Evolutionary conservation across 1,284 basidiomycete genomes (phyloP).

Genomic region (Trichosporon sp.): DNA sequence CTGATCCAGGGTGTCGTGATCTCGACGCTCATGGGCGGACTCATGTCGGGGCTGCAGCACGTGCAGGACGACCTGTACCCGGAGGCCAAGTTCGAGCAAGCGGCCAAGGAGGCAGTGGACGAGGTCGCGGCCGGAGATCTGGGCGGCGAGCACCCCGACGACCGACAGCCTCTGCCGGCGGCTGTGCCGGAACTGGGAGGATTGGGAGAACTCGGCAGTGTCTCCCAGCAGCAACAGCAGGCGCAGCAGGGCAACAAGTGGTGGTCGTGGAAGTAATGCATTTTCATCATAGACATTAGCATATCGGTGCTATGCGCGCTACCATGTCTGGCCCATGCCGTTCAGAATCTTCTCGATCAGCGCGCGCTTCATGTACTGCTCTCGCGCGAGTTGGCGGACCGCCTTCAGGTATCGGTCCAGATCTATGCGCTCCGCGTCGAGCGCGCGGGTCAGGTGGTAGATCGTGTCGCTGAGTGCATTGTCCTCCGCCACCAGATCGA

Average conservation of each 20-base stretch:
- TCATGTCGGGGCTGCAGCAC: slow-evolving; percentile 44
- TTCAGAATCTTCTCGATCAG: slow-evolving; percentile 81
- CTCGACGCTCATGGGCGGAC: slow-evolving; percentile 44
- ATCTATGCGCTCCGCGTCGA: slow-evolving; percentile 89
- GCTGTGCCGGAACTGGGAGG: not conserved
- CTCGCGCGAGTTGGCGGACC: slow-evolving; percentile 82
- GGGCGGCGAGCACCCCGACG: not conserved
- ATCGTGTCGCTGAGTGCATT: slow-evolving; percentile 97
- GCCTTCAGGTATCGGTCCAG: slow-evolving; percentile 88
- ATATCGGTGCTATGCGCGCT: slow-evolving; percentile 17
- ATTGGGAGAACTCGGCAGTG: not conserved
- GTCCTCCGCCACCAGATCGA: slow-evolving; percentile 96
- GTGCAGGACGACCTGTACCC: slow-evolving; percentile 42
- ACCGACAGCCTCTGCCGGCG: not conserved
- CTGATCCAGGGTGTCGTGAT: slow-evolving; percentile 45
- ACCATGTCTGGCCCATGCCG: slow-evolving; percentile 64
- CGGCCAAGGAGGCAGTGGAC: slow-evolving; percentile 19
- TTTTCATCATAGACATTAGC: slow-evolving; percentile 6
- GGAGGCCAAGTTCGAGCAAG: slow-evolving; percentile 29
- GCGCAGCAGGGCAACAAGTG: not conserved
- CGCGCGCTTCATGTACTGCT: slow-evolving; percentile 76
- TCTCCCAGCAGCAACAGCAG: not conserved
- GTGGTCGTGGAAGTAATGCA: slow-evolving; percentile 19
- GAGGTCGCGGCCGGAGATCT: slow-evolving; percentile 20
- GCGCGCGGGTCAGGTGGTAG: slow-evolving; percentile 90